Evolutionary conservation across 2,329 filamentous ascomycete species (phyloP), one percentile per base, ranked within the genome.

Genomic region (Chaetothyriales sp.): DNA sequence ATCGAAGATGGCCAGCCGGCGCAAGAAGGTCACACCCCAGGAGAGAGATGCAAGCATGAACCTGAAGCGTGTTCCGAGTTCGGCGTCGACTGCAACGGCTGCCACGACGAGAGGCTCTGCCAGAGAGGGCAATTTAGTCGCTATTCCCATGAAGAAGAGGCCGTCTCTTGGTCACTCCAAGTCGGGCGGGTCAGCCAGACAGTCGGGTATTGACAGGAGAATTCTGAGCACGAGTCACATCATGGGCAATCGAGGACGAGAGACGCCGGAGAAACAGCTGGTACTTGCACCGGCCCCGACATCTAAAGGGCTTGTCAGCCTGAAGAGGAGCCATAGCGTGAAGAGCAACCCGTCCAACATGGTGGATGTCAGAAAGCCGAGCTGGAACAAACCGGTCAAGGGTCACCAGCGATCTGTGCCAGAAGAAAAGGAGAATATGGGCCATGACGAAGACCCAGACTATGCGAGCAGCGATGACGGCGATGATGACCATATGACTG

Each of bases 141-240:
- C 60, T 19, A 57, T 73, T 63, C 70, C 70, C 12, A 56, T 74
- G 61, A 76, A 69, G 68, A 77, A 60, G 73, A 74, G 65, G 67
- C 74, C 63, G 51, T 55, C 77, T 62, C 61, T 70, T 67, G 48
- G 68, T 63, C 51, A 55, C 26, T 53, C 59, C 12, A 63, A 63
- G 20, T 65, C 78, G 1, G 72, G 68, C 18, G 68, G 75, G 1
- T 65, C 69, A 43, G 65, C 70, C 2, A 66, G 67, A 43, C 56
- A 52, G 12, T 60, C 58, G 42, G 70, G 78, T 61, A 62, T 75
- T 68, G 76, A 80, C 63, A 78, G 90, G 43, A 81, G 92, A 47
- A 95, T 96, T 61, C 77, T 93, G 53, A 95, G 87, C 48, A 78
- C 96, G 36, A 93, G 84, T 64, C 86, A 95, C 67, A 93, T 96